Conservation (phyloP, 306 rosid species). For the Elaeagnus macrophylla region DNA sequence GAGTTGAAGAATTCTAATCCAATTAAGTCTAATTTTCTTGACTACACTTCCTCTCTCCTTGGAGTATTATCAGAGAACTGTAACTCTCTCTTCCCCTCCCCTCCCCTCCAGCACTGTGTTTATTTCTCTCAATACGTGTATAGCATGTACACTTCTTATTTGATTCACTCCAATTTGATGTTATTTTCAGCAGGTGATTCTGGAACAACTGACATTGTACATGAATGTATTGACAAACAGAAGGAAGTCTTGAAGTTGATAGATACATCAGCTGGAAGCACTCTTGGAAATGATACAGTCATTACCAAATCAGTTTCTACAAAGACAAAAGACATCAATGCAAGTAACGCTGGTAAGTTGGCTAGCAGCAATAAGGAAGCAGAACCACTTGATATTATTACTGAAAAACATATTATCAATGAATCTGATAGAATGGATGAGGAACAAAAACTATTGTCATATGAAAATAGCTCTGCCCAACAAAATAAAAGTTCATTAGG, state of each 20-base stretch:
- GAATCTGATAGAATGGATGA: constrained; percentile 30
- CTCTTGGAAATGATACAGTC: constrained; percentile 18
- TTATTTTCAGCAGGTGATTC: constrained; percentile 31
- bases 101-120: neutral
- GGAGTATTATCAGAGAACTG: constrained; percentile 30
- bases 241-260: constrained; percentile 20
- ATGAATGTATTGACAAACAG: constrained; percentile 17
- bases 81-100: constrained; percentile 19
- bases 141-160: neutral
- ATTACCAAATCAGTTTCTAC: constrained; percentile 21
- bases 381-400: constrained; percentile 19
- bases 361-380: constrained; percentile 18
- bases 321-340: constrained; percentile 21
- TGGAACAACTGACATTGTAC: constrained; percentile 17
- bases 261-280: constrained; percentile 15
- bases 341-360: constrained; percentile 17
- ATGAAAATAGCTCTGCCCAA: constrained; percentile 16
- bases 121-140: neutral
- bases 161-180: constrained; percentile 18
- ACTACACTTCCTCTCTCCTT: constrained; percentile 7
- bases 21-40: constrained; percentile 17
- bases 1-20: constrained; percentile 20
- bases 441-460: constrained; percentile 22
- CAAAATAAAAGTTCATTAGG: constrained; percentile 28
- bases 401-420: constrained; percentile 21